Evolutionary conservation across 345 rosid genomes (phyloP), one percentile per base, ranked within the genome.

Genomic region (Conringia planisiliqua): DNA sequence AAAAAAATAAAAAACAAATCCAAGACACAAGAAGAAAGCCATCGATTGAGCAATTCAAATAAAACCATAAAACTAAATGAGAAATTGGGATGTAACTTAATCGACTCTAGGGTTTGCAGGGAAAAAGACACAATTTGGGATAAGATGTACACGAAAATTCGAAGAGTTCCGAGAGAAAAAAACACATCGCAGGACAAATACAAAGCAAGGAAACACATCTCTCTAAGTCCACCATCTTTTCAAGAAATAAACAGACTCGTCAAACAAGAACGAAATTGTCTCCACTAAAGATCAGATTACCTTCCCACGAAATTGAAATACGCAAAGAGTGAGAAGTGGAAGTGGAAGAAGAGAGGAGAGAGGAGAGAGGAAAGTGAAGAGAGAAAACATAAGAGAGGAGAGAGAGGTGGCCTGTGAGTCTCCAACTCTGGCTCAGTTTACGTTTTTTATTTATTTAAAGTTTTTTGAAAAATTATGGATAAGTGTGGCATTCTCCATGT

Each of bases 21-120:
- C 12, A 59, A 57, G 3, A 29, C 5, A 40, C 7, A 52, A 60
- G 24, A 50, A 67, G 4, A 68, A 61, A 62, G 64, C 33, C 20
- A 77, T 18, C 16, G 16, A 55, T 70, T 47, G 14, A 33, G n/a
- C 32, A 66, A 72, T 58, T 54, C 26, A 32, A 27, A 42, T 43
- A 36, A 78, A 68, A 59, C 78, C 75, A 61, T 68, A 79, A 39
- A 62, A 44, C 10, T n/a, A n/a, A 36, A 39, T n/a, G 29, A 4
- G 2, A 73, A 52, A 17, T 55, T 60, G 48, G 66, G 74, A 73
- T 73, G 71, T 68, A 14, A 16, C 42, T 8, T 11, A 36, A 72
- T 38, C 61, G 7, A 60, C 16, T 20, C 39, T 30, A 68, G 60
- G 74, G 27, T 50, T 38, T 16, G 56, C 26, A 61, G 6, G 1